These are phyloP conservation scores for Venturia nashicola DNA, from an alignment of 2,329 filamentous ascomycete species.

Conservation along the genomic window DNA sequence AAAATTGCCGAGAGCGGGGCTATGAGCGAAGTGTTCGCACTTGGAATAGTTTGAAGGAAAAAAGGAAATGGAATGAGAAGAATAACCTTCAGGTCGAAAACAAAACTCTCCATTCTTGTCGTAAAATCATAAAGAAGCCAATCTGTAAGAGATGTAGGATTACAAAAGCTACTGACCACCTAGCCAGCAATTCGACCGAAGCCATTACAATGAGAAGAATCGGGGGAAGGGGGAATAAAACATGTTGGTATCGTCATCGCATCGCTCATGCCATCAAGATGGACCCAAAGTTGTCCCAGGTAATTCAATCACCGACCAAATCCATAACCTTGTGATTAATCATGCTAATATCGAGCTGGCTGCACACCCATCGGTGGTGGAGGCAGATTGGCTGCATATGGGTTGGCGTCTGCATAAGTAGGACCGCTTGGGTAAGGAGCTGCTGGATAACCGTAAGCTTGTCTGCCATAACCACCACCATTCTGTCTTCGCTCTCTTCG, in stretches of 20 bases:
- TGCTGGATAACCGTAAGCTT: slow-evolving; percentile 7
- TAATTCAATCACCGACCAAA: not conserved
- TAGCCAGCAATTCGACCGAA: not conserved
- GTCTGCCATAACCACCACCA: not conserved
- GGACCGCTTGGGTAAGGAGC: not conserved
- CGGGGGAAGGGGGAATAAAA: not conserved
- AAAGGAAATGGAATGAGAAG: not conserved
- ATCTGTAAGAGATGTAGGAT: not conserved
- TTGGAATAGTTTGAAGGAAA: not conserved
- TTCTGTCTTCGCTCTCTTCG: not conserved
- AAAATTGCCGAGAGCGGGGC: not conserved
- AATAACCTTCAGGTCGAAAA: not conserved
- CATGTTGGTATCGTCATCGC: not conserved
- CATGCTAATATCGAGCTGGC: not conserved
- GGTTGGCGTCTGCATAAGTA: slow-evolving; percentile 8
- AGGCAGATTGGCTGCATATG: slow-evolving; percentile 8
- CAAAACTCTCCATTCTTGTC: not conserved
- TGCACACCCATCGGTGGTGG: slow-evolving; percentile 8
- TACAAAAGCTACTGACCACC: not conserved
- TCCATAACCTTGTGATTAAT: not conserved
- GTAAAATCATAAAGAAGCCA: not conserved
- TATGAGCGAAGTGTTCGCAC: not conserved
- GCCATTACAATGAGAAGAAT: not conserved
- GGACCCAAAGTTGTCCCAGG: not conserved
- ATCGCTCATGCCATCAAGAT: not conserved